Percentiles rank a stretch among this genome's conserved stretches.
Evolutionary conservation across 78 protist species (phyloP).

Genomic region (Dictyostelium intermedium): DNA sequence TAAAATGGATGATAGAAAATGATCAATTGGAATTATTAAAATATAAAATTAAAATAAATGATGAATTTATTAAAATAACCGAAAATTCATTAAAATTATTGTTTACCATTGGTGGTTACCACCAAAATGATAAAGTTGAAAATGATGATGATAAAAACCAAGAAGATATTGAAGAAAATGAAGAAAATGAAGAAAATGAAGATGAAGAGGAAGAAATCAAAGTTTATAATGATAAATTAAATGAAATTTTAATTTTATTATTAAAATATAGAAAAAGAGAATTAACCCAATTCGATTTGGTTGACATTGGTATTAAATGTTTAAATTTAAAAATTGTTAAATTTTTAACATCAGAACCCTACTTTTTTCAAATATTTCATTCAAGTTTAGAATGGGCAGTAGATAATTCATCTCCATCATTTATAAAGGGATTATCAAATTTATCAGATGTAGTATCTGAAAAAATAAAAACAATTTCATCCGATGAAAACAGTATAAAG

Average conservation of each 20-base stretch:
- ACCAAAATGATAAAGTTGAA: too few species aligned
- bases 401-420: not conserved
- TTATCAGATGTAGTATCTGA: not conserved
- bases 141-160: not conserved
- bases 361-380: not conserved
- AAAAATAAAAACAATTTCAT: not conserved
- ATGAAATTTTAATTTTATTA: too few species aligned
- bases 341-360: not conserved
- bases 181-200: too few species aligned
- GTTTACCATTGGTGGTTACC: not conserved
- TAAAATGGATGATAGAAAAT: not conserved
- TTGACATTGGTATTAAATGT: not conserved
- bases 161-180: too few species aligned
- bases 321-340: too few species aligned
- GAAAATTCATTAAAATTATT: not conserved
- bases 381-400: not conserved
- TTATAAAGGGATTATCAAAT: not conserved
- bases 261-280: not conserved
- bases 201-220: too few species aligned
- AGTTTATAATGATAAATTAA: too few species aligned
- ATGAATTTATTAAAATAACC: not conserved
- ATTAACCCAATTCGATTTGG: not conserved
- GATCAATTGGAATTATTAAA: not conserved
- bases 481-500: not conserved
- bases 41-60: too few species aligned